Evolutionary conservation across 108 stramenopile genomes (phyloP), one percentile per base, ranked within the genome.

Genomic region (Discostella stelligeroides): DNA sequence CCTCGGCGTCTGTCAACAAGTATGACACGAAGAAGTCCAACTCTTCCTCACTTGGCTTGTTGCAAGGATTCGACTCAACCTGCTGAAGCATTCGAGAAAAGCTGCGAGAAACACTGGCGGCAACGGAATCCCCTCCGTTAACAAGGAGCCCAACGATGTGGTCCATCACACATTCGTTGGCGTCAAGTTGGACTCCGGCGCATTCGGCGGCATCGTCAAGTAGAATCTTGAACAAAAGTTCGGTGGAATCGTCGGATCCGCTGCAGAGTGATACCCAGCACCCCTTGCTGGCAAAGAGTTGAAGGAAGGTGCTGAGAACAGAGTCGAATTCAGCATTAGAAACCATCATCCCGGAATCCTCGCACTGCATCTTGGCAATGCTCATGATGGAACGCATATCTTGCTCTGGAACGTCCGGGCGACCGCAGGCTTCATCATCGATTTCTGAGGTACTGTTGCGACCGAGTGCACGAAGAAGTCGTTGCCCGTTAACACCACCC

Each of bases 211-310:
- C 73, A 28, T 74, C 29, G 15, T 56, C 58, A 42, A 74, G 58
- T 1, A 66, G 58, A 21, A 66, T 60, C 14, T 60, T 38, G 50
- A 60, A 66, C 10, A 74, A 57, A 47, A 74, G 73, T 7, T 64
- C 63, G 15, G 55, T 45, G 28, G 63, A 58, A 39, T 40, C 14
- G 30, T 51, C 47, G 20, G 47, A 48, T 41, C 68, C 62, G 28
- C n/a, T 61, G 54, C 75, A 76, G 25, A 76, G 68, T 9, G 75
- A 40, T 14, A 45, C 62, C 68, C 68, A 76, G 75, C 75, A 76
- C 41, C 29, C 43, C 47, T 64, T 23, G 56, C 40, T 54, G 45
- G 34, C 43, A 42, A 69, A 69, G 47, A 76, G 63, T 23, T 45
- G 51, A 12, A 53, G 14, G 47, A 76, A 76, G 27, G 50, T 59